A percentile compares a stretch with the other conserved stretches of the same genome.
Evolutionary conservation across 345 rosid species (phyloP).

Genomic region (Litchi chinensis): DNA sequence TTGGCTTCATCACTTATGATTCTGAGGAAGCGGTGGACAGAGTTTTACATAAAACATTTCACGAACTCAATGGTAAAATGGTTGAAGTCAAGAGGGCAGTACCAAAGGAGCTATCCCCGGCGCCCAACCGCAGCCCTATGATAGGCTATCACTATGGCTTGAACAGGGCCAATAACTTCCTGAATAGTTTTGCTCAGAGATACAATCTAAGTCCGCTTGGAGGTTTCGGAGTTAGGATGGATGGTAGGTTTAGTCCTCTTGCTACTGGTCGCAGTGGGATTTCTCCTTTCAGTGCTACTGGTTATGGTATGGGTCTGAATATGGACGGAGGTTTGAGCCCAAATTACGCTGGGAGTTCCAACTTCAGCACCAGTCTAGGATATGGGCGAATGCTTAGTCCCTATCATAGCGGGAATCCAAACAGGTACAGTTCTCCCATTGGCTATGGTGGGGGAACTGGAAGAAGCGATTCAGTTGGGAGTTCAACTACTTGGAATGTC

Average conservation of each 20-base stretch:
- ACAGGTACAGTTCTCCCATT: constrained; percentile 69
- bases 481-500: constrained; percentile 58
- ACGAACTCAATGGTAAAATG: constrained; percentile 95
- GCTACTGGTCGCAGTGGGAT: constrained; percentile 61
- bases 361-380: constrained; percentile 59
- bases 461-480: constrained; percentile 61
- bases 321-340: constrained; percentile 69
- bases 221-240: constrained; percentile 63
- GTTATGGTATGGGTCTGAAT: constrained; percentile 71
- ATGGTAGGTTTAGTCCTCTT: constrained; percentile 79
- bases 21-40: constrained; percentile 89
- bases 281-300: constrained; percentile 55
- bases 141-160: constrained; percentile 68
- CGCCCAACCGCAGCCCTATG: constrained; percentile 69
- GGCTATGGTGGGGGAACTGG: constrained; percentile 55
- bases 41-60: constrained; percentile 87
- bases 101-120: constrained; percentile 81
- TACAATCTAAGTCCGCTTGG: constrained; percentile 58
- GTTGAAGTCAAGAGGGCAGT: constrained; percentile 99
- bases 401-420: constrained; percentile 58
- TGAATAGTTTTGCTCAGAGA: constrained; percentile 71
- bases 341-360: constrained; percentile 60
- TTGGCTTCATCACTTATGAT: constrained; percentile 96
- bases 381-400: constrained; percentile 65
- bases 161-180: constrained; percentile 63